Base-by-base conservation (phyloP, 805 yeast species). In the Pichia scutulata region DNA sequence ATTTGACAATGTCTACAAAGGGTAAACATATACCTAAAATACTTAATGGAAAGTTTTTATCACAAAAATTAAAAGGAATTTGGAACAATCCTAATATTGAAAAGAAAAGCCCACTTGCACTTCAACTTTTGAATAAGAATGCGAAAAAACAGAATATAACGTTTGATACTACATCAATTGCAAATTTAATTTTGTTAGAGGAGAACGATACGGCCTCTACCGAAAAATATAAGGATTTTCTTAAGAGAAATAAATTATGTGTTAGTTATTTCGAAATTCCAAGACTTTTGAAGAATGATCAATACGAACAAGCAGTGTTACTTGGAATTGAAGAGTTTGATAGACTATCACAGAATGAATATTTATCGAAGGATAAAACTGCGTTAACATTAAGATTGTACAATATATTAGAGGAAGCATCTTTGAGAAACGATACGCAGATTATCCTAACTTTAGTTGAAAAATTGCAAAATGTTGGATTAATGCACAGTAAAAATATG, bases 301-400 rank as follows among this genome's bases (percentile, higher is more conserved):
- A 59, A 36, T 62, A 62, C 46, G 65, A 61, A 43, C 47, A 50
- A 44, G 67, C 68, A 2, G 39, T 37, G 3, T 44, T 52, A 26
- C 21, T 40, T 10, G 51, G 55, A 4, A 16, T 55, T 21, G 40
- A 47, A 18, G 42, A 52, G 18, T 52, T 46, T 40, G 40, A 48
- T 7, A 25, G 22, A 28, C 14, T 48, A 10, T 42, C 44, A 7
- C 19, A 44, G 23, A 28, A 9, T 2, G 19, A 23, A 19, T 16
- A n/a, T 13, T 24, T 47, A 5, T 42, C 22, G 5, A 28, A 28
- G 4, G 45, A 44, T 4, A 41, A 39, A 21, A 6, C 50, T 2
- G 39, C 53, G 19, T 50, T 28, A 4, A 33, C 39, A 1, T 43
- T 60, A 16, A 46, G 49, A n/a, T 52, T 54, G 5, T 51, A 54